Evolutionary conservation across 148 eudicot genomes (phyloP), one percentile per base, ranked within the genome.

Genomic region (Diospyros kaki): DNA sequence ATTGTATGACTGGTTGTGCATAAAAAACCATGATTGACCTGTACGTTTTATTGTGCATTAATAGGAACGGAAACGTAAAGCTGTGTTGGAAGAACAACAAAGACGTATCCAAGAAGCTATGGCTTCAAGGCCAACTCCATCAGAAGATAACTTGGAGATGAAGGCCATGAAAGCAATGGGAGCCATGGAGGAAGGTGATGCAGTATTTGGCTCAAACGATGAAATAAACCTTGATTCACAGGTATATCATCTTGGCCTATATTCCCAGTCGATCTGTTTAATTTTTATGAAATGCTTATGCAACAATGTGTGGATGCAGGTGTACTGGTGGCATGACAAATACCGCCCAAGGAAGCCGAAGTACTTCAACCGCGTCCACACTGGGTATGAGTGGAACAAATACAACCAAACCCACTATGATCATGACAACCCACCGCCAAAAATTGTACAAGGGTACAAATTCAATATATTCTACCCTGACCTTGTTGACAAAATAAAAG

Each of bases 271-370:
- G 51, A 48, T 50, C 61, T 1, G 18, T 44, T 60, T 73, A 39
- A 14, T 45, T 61, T 59, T 1, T 71, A 39, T 51, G 18, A 55
- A 59, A 71, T 61, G n/a, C 44, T 55, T 52, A 76, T 42, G 69
- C 69, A 15, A 66, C 58, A 44, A 75, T 67, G 46, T 53, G 28
- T 67, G n/a, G 41, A 58, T 85, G 66, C 90, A 91, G 97, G 99
- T 95, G 12, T 95, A 95, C 75, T 95, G 99, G 99, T 95, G 99
- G 99, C 99, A 92, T 79, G 99, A 95, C 79, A 95, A 95, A 66
- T 95, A 92, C 74, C 94, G 99, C 2, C 99, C 99, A 1, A 84
- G 99, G 81, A 95, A 95, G 75, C 99, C 99, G 1, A 95, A 95
- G 81, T 95, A 95, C 80, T 95, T 95, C 71, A 95, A 95, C 66